Evolutionary conservation across 192 early-diverging fungal genomes (phyloP).

Genomic region (Coemansia sp.): DNA sequence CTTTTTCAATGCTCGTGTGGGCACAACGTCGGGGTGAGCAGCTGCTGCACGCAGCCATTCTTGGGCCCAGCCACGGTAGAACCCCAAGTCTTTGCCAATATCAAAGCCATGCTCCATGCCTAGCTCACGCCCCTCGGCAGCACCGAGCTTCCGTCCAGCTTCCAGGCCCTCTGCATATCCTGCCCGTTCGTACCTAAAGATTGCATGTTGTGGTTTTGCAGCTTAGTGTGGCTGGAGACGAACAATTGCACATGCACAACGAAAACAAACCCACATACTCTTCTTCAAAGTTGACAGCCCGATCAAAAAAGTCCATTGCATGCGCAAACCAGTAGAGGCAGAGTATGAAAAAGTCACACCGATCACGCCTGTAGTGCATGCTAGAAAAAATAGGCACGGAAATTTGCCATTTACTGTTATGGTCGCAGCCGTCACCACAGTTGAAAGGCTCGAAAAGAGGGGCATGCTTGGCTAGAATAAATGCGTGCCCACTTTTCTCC

Average conservation of each 20-base stretch:
- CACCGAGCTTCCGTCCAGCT: slow-evolving; percentile 28
- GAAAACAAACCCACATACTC: slow-evolving; percentile 17
- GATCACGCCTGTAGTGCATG: no score
- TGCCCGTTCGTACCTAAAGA: slow-evolving; percentile 21
- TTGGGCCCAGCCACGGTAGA: slow-evolving; percentile 51
- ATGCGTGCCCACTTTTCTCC: neutral
- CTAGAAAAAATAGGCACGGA: no score
- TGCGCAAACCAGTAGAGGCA: no score
- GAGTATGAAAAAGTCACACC: no score
- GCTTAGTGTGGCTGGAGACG: neutral
- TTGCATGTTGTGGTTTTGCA: neutral
- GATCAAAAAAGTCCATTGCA: slow-evolving; percentile 11
- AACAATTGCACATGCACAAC: neutral
- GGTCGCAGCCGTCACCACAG: no score
- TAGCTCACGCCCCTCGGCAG: slow-evolving; percentile 45
- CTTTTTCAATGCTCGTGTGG: slow-evolving; percentile 31
- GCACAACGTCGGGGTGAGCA: slow-evolving; percentile 25
- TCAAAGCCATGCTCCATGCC: slow-evolving; percentile 43
- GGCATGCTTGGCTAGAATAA: no score
- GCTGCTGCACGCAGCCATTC: slow-evolving; percentile 32
- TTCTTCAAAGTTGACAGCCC: slow-evolving; percentile 22
- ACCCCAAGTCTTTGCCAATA: slow-evolving; percentile 49
- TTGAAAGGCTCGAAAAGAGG: no score
- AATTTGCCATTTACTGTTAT: no score
- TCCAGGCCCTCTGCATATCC: slow-evolving; percentile 35